Conservation (phyloP, 805 yeast species). For the Barnettozyma populi region DNA sequence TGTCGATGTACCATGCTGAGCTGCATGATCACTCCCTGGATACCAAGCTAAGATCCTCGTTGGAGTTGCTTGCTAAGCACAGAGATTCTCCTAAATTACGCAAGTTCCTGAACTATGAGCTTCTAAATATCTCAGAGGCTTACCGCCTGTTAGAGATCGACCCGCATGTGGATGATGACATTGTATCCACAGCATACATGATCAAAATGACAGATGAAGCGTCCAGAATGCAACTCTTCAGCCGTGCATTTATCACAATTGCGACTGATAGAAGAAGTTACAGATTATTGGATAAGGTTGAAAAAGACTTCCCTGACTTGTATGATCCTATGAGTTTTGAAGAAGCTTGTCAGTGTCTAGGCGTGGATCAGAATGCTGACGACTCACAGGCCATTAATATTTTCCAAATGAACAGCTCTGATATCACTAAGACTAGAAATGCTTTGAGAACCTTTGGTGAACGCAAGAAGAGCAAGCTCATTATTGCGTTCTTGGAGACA, state of each 20-base stretch:
- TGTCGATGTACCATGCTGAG: conserved; percentile 31
- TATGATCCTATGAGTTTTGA: conserved; percentile 25
- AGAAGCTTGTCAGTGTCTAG: conserved; percentile 46
- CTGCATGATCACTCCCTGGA: conserved; percentile 14
- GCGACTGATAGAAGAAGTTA: conserved; percentile 55
- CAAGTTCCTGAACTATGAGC: conserved; percentile 42
- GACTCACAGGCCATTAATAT: conserved; percentile 52
- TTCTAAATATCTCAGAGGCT: conserved; percentile 43
- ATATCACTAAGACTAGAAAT: conserved; percentile 50
- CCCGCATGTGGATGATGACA: conserved; percentile 57
- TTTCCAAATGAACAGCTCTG: conserved; percentile 45
- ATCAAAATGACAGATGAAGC: conserved; percentile 52
- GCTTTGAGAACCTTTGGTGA: conserved; percentile 54
- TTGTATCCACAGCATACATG: conserved; percentile 69
- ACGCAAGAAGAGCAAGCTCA: conserved; percentile 47
- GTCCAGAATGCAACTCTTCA: conserved; percentile 35
- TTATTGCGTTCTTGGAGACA: conserved; percentile 49
- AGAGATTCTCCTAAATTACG: conserved; percentile 32
- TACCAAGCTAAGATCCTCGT: conserved; percentile 32
- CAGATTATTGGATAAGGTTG: conserved; percentile 50
- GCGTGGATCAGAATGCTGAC: conserved; percentile 42
- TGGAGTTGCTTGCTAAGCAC: conserved; percentile 33
- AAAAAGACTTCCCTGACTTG: conserved; percentile 28
- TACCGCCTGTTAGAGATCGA: conserved; percentile 46
- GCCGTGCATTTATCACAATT: conserved; percentile 56